Evolutionary conservation across 1,284 basidiomycete genomes (phyloP).

Genomic region (Melampsora allii-populina): DNA sequence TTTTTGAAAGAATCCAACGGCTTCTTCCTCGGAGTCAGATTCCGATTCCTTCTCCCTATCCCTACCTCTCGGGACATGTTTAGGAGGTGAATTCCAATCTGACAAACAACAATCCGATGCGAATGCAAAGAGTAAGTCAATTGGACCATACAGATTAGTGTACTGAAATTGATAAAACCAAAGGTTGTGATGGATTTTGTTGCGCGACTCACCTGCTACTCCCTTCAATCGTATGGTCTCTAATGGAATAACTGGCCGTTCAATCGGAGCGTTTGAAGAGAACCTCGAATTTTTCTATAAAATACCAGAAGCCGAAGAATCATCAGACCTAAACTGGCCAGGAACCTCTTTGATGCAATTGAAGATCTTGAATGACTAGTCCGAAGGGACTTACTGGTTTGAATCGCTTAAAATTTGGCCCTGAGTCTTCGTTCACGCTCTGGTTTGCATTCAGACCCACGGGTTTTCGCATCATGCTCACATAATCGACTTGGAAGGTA

Average conservation of each 20-base stretch:
- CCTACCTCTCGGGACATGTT: not conserved
- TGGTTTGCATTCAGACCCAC: not conserved
- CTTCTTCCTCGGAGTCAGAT: not conserved
- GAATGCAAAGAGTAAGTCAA: not conserved
- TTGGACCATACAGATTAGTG: not conserved
- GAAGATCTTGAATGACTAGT: not conserved
- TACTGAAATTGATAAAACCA: not conserved
- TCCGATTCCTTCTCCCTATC: not conserved
- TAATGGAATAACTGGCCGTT: constrained; percentile 4
- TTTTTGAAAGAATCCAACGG: not conserved
- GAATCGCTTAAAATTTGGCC: constrained; percentile 28
- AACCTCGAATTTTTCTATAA: not conserved
- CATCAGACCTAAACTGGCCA: not conserved
- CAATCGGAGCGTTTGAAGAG: not conserved
- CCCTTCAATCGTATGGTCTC: constrained; percentile 12
- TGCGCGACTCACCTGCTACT: constrained; percentile 9
- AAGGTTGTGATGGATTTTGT: not conserved
- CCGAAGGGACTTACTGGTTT: constrained; percentile 9
- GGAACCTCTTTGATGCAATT: not conserved
- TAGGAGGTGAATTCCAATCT: not conserved
- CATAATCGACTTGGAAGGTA: constrained; percentile 37
- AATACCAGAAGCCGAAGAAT: not conserved
- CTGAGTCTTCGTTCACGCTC: not conserved
- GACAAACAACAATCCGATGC: not conserved
- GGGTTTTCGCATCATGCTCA: constrained; percentile 8